Conservation (phyloP, 2,329 filamentous ascomycete species). For the Trichoderma endophyticum region DNA sequence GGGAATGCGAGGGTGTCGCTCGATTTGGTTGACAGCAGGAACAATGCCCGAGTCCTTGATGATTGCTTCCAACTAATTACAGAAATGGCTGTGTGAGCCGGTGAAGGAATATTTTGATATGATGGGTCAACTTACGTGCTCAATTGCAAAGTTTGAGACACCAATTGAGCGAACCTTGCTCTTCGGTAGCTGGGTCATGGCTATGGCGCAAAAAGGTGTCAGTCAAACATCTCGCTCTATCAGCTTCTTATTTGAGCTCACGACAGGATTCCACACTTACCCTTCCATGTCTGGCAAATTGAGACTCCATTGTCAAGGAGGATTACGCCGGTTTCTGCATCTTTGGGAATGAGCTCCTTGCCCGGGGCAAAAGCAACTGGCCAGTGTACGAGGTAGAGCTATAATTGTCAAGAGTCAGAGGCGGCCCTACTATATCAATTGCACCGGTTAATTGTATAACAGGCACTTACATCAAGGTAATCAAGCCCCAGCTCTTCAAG, state of each 20-base stretch:
- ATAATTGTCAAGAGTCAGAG: background rate
- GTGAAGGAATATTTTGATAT: background rate
- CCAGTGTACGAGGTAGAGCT: conserved; percentile 63
- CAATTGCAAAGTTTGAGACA: conserved; percentile 65
- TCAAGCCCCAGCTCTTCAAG: conserved; percentile 54
- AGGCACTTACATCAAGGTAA: conserved; percentile 49
- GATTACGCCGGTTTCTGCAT: conserved; percentile 31
- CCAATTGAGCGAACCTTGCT: conserved; percentile 64
- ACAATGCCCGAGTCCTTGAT: conserved; percentile 55
- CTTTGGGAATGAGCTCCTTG: conserved; percentile 45
- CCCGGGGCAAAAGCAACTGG: conserved; percentile 47
- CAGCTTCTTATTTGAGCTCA: background rate
- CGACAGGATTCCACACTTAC: background rate
- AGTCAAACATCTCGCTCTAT: background rate
- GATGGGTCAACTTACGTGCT: conserved; percentile 9
- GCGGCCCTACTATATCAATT: background rate
- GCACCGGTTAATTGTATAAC: background rate
- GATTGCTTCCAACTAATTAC: conserved; percentile 52
- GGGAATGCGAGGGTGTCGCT: conserved; percentile 63
- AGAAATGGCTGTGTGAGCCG: conserved; percentile 32
- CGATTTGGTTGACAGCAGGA: conserved; percentile 65
- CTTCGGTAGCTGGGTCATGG: conserved; percentile 55
- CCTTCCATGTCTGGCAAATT: conserved; percentile 44
- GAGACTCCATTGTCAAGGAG: conserved; percentile 44
- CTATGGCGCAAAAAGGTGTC: conserved; percentile 16